These are phyloP conservation scores for Fusarium euwallaceae DNA, from an alignment of 2,329 filamentous ascomycete genomes.

Conservation along the genomic window DNA sequence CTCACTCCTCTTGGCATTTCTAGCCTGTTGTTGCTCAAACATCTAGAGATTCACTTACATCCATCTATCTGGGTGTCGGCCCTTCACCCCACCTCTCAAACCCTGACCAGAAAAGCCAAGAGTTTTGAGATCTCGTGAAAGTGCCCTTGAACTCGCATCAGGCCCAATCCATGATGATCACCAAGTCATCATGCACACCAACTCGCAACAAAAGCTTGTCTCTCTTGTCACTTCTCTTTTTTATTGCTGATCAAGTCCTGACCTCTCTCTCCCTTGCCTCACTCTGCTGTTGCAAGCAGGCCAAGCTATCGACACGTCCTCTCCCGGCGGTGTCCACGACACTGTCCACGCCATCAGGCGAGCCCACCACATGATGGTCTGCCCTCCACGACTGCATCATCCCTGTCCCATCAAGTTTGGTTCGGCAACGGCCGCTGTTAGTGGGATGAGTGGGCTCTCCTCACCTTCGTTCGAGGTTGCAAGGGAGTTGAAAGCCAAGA, in stretches of 20 bases:
- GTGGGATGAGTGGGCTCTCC: constrained; percentile 33
- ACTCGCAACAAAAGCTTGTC: constrained; percentile 6
- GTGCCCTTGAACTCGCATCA: not conserved
- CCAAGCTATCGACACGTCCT: constrained; percentile 28
- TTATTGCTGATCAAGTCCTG: constrained; percentile 9
- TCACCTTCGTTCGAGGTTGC: constrained; percentile 27
- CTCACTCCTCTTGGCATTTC: not conserved
- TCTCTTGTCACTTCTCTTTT: not conserved
- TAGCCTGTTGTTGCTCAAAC: not conserved
- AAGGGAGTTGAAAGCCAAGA: constrained; percentile 7
- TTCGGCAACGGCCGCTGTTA: constrained; percentile 41
- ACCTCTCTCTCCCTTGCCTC: not conserved
- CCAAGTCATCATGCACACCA: constrained; percentile 12
- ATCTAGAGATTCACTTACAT: constrained; percentile 6
- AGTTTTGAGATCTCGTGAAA: constrained; percentile 4
- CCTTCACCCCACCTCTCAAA: constrained; percentile 6
- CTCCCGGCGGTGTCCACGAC: constrained; percentile 14
- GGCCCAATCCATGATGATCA: constrained; percentile 18
- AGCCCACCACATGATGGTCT: constrained; percentile 38
- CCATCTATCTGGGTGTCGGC: not conserved
- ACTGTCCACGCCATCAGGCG: constrained; percentile 27
- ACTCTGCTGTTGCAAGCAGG: not conserved
- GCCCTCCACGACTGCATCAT: constrained; percentile 6
- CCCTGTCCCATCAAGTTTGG: constrained; percentile 36
- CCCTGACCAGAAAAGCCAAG: constrained; percentile 4